Base-by-base conservation (phyloP, 176 grass and related monocot species). In the Otatea glauca region DNA sequence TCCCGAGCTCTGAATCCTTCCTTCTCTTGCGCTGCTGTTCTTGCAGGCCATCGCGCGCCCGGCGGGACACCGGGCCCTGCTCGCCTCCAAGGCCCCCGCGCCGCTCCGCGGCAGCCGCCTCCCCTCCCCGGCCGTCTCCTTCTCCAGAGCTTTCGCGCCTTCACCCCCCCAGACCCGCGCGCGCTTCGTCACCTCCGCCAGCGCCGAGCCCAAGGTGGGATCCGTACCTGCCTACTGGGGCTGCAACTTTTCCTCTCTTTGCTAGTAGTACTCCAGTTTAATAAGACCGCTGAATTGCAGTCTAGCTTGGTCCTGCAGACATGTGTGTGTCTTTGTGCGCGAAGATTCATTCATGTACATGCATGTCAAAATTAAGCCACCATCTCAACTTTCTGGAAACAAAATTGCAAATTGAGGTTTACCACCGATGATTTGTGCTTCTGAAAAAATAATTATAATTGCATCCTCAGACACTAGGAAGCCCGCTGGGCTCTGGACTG, bases 181-280 rank as follows among this genome's bases (percentile, higher is more conserved):
- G 65, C 89, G 92, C 55, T 91, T 86, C 89, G 75, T 83, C 51
- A 65, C 84, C 60, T 94, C 83, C 83, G 89, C 92, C 72, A 85
- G 75, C 23, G 89, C 89, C 21, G 92, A 94, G n/a, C 53, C 89
- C 83, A 94, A 81, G 89, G 86, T 89, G 38, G 12, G 45, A 3
- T 55, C n/a, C 50, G 81, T 85, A 59, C 56, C 6, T 62, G 12
- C 9, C 5, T 12, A 15, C 73, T 24, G 20, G 45, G 41, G 38
- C 17, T 25, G 14, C 9, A 14, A 25, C 71, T 6, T 4, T 4
- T 58, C 56, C 34, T 32, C 17, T 24, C n/a, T 44, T 58, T 68
- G 5, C 5, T 15, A 60, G 7, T 16, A 4, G 20, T 77, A 25
- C 41, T 72, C 13, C 3, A n/a, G 43, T 74, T 21, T 54, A 17